phyloP scores from a whole-genome alignment of 345 rosid species.

The Syzygium aqueum region DNA sequence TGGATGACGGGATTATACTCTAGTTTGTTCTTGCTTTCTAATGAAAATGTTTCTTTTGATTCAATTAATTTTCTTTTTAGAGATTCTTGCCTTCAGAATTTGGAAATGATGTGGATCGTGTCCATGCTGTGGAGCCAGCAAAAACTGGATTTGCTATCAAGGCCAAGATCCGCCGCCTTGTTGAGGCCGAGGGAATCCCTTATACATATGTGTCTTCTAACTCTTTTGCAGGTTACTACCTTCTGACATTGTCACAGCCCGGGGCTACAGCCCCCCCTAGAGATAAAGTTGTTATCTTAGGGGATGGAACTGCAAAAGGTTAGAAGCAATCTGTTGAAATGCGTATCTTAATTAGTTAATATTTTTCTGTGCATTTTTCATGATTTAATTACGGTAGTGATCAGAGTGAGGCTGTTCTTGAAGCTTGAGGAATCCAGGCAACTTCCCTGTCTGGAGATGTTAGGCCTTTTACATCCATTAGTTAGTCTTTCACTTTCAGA shows the following conservation, averaged over 20 bases:
- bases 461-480: background rate
- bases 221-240: constrained; percentile 2
- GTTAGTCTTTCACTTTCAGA: background rate
- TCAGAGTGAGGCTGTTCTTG: background rate
- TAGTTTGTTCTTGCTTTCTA: background rate
- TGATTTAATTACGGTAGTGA: background rate
- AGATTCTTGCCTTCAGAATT: constrained; percentile 7
- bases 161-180: background rate
- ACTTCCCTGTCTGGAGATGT: background rate
- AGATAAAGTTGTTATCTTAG: background rate
- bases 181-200: constrained; percentile 4
- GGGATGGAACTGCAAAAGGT: constrained; percentile 11
- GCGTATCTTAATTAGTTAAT: background rate
- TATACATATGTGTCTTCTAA: constrained; percentile 1
- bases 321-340: background rate
- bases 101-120: background rate
- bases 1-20: background rate
- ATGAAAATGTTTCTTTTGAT: background rate
- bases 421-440: background rate
- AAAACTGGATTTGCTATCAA: background rate
- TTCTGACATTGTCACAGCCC: background rate
- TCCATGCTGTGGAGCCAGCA: background rate
- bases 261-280: constrained; percentile 5
- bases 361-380: background rate
- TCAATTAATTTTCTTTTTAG: background rate